A percentile compares a stretch with the other conserved stretches of the same genome.
Evolutionary conservation across 202 grass and related monocot species (phyloP).

Genomic region (Carex arenaria): DNA sequence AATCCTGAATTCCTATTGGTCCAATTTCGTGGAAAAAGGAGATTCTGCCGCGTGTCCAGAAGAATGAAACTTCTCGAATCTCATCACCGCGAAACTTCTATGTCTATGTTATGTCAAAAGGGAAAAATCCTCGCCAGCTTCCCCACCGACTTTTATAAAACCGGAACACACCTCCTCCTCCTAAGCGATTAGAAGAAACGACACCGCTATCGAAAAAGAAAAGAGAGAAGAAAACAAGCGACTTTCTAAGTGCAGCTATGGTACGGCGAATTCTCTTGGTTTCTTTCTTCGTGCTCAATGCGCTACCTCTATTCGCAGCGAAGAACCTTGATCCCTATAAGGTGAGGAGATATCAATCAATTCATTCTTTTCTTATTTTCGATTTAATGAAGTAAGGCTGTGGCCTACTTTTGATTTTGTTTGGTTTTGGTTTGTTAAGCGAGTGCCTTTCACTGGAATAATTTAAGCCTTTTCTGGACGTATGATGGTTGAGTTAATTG

Average conservation of each 20-base stretch:
- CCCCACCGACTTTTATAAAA: neutral
- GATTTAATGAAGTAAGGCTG: neutral
- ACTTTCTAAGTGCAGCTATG: constrained; percentile 11
- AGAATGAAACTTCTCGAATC: constrained; percentile 30
- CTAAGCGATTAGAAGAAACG: neutral
- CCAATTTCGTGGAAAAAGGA: constrained; percentile 37
- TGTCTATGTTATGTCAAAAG: neutral
- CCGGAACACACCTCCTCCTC: neutral
- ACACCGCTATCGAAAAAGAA: neutral
- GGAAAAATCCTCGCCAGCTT: constrained; percentile 24
- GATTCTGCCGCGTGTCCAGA: constrained; percentile 33
- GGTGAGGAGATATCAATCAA: constrained; percentile 23
- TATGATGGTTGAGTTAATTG: neutral
- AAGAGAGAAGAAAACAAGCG: neutral
- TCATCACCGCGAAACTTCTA: constrained; percentile 1
- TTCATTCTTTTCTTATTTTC: neutral
- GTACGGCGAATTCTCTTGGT: constrained; percentile 38
- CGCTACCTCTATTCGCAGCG: constrained; percentile 25
- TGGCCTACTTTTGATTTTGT: neutral
- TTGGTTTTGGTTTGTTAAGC: neutral
- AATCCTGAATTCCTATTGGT: constrained; percentile 61
- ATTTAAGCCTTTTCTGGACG: neutral
- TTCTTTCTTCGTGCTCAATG: constrained; percentile 36
- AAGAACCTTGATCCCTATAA: constrained; percentile 68
- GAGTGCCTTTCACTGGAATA: neutral